Evolutionary conservation across 1,284 basidiomycete species (phyloP).

Genomic region (Abortiporus biennis): DNA sequence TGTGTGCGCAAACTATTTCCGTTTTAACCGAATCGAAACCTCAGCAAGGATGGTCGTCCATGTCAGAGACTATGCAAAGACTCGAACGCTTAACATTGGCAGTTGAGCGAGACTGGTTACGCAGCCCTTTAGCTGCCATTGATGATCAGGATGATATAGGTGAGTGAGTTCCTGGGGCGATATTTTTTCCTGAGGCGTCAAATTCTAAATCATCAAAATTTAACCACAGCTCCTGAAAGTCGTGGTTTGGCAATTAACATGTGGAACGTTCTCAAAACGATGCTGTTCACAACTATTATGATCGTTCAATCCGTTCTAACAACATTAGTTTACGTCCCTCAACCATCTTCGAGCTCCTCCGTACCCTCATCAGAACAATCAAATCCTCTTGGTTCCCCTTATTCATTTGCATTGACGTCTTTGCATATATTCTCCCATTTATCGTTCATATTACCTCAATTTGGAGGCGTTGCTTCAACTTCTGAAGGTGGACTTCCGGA

Average conservation of each 20-base stretch:
- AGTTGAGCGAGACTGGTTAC: slow-evolving; percentile 50
- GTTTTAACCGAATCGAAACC: slow-evolving; percentile 42
- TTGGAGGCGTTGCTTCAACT: slow-evolving; percentile 60
- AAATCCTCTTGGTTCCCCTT: slow-evolving; percentile 5
- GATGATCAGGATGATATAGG: slow-evolving; percentile 28
- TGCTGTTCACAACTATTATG: slow-evolving; percentile 66
- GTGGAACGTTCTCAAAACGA: slow-evolving; percentile 64
- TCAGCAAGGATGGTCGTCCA: slow-evolving; percentile 36
- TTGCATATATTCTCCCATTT: slow-evolving; percentile 53
- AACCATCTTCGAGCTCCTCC: slow-evolving; percentile 12
- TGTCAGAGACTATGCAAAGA: slow-evolving; percentile 34
- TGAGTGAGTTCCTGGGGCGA: slow-evolving; percentile 21
- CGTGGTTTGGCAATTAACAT: slow-evolving; percentile 39
- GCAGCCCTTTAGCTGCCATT: slow-evolving; percentile 34
- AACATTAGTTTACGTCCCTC: slow-evolving; percentile 44
- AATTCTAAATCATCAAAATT: slow-evolving; percentile 4
- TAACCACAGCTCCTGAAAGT: slow-evolving; percentile 30
- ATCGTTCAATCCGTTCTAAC: slow-evolving; percentile 55
- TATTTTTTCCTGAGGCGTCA: not conserved
- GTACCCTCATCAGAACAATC: slow-evolving; percentile 9
- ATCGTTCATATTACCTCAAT: slow-evolving; percentile 68
- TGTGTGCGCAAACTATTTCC: slow-evolving; percentile 41
- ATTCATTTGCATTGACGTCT: slow-evolving; percentile 38
- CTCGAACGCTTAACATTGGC: slow-evolving; percentile 32
- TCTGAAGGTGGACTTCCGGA: slow-evolving; percentile 49